Evolutionary conservation across 75 land plant species (phyloP), one percentile per base, ranked within the genome.

Genomic region (Sequoiadendron giganteum): DNA sequence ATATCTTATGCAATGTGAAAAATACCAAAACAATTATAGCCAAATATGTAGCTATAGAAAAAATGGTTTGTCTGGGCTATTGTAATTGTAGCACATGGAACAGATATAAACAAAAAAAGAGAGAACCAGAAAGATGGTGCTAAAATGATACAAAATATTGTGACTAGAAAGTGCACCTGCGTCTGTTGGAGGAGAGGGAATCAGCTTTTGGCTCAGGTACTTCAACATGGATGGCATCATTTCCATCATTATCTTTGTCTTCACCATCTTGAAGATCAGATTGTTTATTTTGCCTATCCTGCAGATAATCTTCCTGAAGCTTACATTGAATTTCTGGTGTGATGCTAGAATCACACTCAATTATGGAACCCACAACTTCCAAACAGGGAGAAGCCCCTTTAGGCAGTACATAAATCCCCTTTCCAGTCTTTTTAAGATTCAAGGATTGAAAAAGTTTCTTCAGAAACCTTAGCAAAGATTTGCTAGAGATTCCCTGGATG

Each of bases 391-490:
- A 36, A 85, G 86, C 93, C 19, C 89, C 94, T 42, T 91, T 25
- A 84, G 95, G 94, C 43, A 95, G 92, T 68, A 96, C 87, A 81
- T 89, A 97, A 80, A 95, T 88, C 55, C 92, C 92, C 48, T 88
- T 86, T 58, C 86, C 87, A 54, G 89, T 82, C 84, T 91, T 86
- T 40, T 89, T 87, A 10, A 98, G 93, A 0, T 88, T 87, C 45
- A 98, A 89, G 0, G 95, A 89, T 11, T 76, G 87, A 82, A 98
- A 98, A 39, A 98, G 86, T 85, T 89, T 94, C 89, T 88, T 90
- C 58, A 98, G 86, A 89, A 90, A 93, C 49, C 88, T 89, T 19
- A 87, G 87, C 82, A 98, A 87, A 47, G 88, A 77, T 70, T 88
- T 91, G 86, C 95, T 90, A 21, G 96, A 90, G 54, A 97, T 83